Percentiles rank a stretch among this genome's conserved stretches.
Conservation (phyloP, 495 filamentous ascomycete species). For the Zalerion maritima region DNA sequence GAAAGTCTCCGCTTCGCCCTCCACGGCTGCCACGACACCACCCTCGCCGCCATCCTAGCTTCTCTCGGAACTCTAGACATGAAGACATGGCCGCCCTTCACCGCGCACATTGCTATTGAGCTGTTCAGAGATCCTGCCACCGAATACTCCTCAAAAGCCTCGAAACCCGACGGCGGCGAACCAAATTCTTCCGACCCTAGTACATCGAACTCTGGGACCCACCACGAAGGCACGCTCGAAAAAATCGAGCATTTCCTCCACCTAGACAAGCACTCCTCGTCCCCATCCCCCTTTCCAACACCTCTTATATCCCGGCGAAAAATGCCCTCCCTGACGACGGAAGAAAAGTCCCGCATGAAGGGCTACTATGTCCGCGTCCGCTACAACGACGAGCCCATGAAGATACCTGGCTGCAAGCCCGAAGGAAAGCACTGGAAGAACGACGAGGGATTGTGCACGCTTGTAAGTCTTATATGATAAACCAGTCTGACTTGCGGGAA, state of each 20-base stretch:
- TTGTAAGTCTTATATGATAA: slow-evolving; percentile 35
- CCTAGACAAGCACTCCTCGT: slow-evolving; percentile 1
- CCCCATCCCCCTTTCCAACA: background rate
- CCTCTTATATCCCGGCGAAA: slow-evolving; percentile 2
- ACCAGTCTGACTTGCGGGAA: background rate
- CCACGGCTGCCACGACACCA: slow-evolving; percentile 90
- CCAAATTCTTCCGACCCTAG: no score
- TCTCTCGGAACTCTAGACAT: slow-evolving; percentile 65
- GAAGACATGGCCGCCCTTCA: slow-evolving; percentile 78
- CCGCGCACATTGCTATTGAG: slow-evolving; percentile 81
- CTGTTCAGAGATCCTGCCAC: slow-evolving; percentile 47
- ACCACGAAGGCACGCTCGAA: no score
- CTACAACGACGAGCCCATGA: slow-evolving; percentile 75
- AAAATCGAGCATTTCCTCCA: no score
- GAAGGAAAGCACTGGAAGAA: slow-evolving; percentile 75
- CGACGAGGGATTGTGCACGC: slow-evolving; percentile 82
- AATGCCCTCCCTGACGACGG: slow-evolving; percentile 19
- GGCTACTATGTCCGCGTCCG: slow-evolving; percentile 86
- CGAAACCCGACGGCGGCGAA: no score
- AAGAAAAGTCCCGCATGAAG: slow-evolving; percentile 39
- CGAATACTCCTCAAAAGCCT: no score
- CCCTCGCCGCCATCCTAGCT: slow-evolving; percentile 62
- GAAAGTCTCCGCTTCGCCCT: slow-evolving; percentile 39
- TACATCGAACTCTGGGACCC: no score
- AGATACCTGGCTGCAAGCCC: slow-evolving; percentile 64